Percentiles rank a stretch among this genome's conserved stretches.
phyloP scores from a whole-genome alignment of 495 filamentous ascomycete species.

The Trichoderma orchidacearum region DNA sequence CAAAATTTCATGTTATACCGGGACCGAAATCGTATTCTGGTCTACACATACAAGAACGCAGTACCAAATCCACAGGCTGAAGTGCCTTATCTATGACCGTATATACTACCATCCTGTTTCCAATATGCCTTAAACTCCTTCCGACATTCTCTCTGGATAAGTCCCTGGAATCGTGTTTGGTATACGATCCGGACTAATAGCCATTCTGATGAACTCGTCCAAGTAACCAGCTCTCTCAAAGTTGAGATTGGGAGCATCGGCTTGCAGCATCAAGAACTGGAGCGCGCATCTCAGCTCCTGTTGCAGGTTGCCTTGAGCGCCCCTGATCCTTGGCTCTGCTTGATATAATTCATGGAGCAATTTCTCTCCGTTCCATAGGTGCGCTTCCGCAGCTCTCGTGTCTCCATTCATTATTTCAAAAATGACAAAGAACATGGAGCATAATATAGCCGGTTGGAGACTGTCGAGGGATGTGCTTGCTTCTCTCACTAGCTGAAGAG shows the following conservation, averaged over 20 bases:
- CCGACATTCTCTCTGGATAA: background rate
- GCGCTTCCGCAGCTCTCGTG: slow-evolving; percentile 8
- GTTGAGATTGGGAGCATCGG: background rate
- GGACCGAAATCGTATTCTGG: too few relatives aligned
- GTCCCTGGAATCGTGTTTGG: background rate
- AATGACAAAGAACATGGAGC: slow-evolving; percentile 14
- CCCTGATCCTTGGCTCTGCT: background rate
- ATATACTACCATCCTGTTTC: too few relatives aligned
- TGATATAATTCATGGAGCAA: slow-evolving; percentile 11
- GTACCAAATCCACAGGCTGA: slow-evolving; percentile 4
- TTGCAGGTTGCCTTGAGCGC: background rate
- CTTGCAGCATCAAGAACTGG: background rate
- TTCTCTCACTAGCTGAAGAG: slow-evolving; percentile 7
- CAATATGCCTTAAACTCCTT: background rate
- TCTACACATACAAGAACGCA: too few relatives aligned
- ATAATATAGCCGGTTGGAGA: slow-evolving; percentile 10
- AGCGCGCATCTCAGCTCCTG: background rate
- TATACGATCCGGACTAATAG: background rate
- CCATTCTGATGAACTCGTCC: background rate
- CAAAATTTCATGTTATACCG: too few relatives aligned
- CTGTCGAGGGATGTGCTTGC: background rate
- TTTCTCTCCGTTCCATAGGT: slow-evolving; percentile 14
- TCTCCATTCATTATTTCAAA: slow-evolving; percentile 15
- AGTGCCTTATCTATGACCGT: slow-evolving; percentile 1
- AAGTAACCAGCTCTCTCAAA: background rate